Evolutionary conservation across 2,329 filamentous ascomycete genomes (phyloP), one percentile per base, ranked within the genome.

Genomic region (Microcyclospora tardicrescens): DNA sequence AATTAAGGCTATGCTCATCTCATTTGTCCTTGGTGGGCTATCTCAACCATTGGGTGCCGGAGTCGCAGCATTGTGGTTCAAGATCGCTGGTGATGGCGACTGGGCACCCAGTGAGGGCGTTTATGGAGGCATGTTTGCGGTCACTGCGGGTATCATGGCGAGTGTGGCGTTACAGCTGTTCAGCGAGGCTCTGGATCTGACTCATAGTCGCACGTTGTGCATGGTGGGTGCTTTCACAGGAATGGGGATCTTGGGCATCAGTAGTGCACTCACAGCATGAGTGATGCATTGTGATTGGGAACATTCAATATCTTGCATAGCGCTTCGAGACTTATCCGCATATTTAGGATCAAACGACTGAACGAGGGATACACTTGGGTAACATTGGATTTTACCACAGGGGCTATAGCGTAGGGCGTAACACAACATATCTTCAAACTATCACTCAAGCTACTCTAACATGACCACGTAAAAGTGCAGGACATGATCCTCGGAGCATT

Each of bases 101-200:
- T 64, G 55, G 46, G 62, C 57, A 35, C 66, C 71, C 0, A 69
- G 68, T 1, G 73, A 77, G 54, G 69, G 64, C 27, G 68, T 74
- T 0, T 89, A 91, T 54, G 84, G 79, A 0, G 74, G 73, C 37
- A 79, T 96, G 63, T 98, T 98, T 65, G 87, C 85, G 6, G 67
- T 79, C 9, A 96, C 89, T 0, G 79, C 86, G 1, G 91, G 91
- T 1, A 93, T 98, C 52, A 96, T 98, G 91, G 80, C 85, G 19
- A 91, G 82, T 51, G 91, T 98, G 24, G 86, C 81, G 2, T 62
- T 98, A 55, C 84, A 93, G 62, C 67, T 98, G 6, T 89, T 95
- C 54, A 79, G 82, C 3, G 87, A 98, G 66, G 81, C 81, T 48
- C 60, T 94, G 56, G 82, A 80, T 41, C 62, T 95, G 55, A 87